phyloP scores from a whole-genome alignment of 1,139 yeast species.

The Debaryomycetaceae sp. region DNA sequence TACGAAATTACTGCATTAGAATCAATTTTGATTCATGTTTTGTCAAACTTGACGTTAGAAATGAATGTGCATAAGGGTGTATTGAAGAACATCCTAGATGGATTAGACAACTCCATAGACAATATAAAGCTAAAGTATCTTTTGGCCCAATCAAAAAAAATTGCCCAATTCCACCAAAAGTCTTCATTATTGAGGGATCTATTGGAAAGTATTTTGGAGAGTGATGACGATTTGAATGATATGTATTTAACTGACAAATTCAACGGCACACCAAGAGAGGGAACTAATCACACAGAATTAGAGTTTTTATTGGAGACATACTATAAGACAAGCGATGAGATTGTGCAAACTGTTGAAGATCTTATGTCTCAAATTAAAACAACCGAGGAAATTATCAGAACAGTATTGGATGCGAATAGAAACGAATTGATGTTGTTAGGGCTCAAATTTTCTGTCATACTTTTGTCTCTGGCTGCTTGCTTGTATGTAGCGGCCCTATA shows the following conservation, averaged over 20 bases:
- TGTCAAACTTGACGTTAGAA: constrained; percentile 38
- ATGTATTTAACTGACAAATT: constrained; percentile 33
- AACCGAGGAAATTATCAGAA: constrained; percentile 45
- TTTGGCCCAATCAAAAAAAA: constrained; percentile 42
- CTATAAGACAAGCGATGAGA: constrained; percentile 43
- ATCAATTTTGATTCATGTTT: constrained; percentile 38
- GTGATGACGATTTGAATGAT: constrained; percentile 41
- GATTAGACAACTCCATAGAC: constrained; percentile 41
- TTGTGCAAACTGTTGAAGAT: constrained; percentile 44
- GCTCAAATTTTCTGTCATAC: constrained; percentile 39
- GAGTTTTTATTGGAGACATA: constrained; percentile 44
- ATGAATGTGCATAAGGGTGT: constrained; percentile 44
- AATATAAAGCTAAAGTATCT: constrained; percentile 37
- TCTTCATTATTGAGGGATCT: constrained; percentile 39
- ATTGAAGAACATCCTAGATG: constrained; percentile 31
- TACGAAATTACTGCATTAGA: constrained; percentile 47
- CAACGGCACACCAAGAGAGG: constrained; percentile 21
- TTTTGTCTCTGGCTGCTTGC: constrained; percentile 38
- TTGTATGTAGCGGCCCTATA: constrained; percentile 41
- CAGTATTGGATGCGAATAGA: constrained; percentile 45
- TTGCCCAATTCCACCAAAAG: constrained; percentile 44
- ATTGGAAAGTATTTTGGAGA: constrained; percentile 36
- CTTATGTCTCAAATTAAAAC: constrained; percentile 41
- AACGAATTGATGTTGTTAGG: constrained; percentile 48
- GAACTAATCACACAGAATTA: constrained; percentile 40